A percentile compares a stretch with the other conserved stretches of the same genome.
Evolutionary conservation across 192 early-diverging fungal species (phyloP).

Genomic region (Lunasporangiospora selenospora): DNA sequence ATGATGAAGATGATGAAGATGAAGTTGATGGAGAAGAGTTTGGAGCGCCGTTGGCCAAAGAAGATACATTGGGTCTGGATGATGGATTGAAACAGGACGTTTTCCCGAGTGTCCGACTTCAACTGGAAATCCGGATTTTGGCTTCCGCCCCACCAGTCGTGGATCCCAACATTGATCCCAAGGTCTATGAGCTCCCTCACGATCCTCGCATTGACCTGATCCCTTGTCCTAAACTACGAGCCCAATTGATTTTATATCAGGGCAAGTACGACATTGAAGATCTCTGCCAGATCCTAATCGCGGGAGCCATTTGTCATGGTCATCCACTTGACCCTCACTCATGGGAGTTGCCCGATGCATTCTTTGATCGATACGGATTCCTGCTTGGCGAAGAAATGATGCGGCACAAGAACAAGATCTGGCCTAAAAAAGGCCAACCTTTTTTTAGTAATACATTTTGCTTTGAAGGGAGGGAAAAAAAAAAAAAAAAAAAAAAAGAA

Average conservation of each 20-base stretch:
- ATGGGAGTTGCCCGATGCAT: conserved; percentile 48
- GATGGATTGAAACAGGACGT: conserved; percentile 44
- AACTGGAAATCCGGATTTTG: conserved; percentile 31
- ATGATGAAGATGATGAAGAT: too few species aligned
- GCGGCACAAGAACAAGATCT: conserved; percentile 35
- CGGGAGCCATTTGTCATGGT: conserved; percentile 47
- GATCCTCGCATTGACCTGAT: conserved; percentile 50
- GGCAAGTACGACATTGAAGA: conserved; percentile 41
- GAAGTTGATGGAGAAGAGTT: too few species aligned
- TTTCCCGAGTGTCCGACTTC: conserved; percentile 25
- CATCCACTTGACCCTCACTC: conserved; percentile 47
- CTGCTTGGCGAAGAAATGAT: conserved; percentile 40
- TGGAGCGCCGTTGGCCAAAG: too few species aligned
- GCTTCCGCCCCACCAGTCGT: conserved; percentile 39
- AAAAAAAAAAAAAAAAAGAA: conserved; percentile 2
- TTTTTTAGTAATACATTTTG: not conserved
- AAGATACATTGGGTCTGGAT: conserved; percentile 32
- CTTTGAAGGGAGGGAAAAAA: not conserved
- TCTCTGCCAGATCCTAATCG: conserved; percentile 37
- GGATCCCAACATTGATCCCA: conserved; percentile 43
- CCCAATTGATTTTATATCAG: conserved; percentile 48
- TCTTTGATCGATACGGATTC: conserved; percentile 47
- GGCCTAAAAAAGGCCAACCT: conserved; percentile 39
- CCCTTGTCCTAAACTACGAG: conserved; percentile 46
- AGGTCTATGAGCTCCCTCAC: conserved; percentile 40